Evolutionary conservation across 169 alveolate genomes (phyloP).

Genomic region (Eimeria tenella): DNA sequence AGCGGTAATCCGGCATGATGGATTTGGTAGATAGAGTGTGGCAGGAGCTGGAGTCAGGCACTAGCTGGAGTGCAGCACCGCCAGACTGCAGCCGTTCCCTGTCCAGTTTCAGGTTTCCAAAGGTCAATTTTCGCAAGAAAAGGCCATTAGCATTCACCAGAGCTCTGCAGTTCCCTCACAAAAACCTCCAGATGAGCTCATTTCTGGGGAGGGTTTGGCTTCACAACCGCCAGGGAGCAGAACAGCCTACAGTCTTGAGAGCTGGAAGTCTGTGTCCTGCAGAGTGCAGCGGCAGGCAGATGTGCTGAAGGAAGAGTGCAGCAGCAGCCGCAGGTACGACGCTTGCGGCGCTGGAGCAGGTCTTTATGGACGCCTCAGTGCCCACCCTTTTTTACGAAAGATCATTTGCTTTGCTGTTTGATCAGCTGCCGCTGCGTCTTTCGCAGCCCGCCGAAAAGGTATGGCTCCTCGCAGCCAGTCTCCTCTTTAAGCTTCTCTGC

Average conservation of each 20-base stretch:
- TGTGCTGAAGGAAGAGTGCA: constrained; percentile 53
- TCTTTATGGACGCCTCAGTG: constrained; percentile 23
- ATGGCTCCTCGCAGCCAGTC: constrained; percentile 33
- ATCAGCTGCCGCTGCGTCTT: constrained; percentile 39
- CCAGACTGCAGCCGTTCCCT: background rate
- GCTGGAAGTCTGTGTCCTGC: constrained; percentile 30
- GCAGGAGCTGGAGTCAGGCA: constrained; percentile 7
- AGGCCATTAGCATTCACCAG: background rate
- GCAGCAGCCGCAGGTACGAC: background rate
- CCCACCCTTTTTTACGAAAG: constrained; percentile 38
- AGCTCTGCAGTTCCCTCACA: background rate
- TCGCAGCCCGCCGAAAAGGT: constrained; percentile 53
- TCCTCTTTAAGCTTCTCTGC: background rate
- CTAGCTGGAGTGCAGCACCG: background rate
- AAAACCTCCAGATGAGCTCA: background rate
- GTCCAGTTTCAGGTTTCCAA: constrained; percentile 43
- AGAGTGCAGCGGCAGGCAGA: constrained; percentile 57
- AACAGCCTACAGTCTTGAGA: background rate
- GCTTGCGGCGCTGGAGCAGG: constrained; percentile 9
- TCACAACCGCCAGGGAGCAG: background rate
- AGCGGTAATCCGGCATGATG: background rate
- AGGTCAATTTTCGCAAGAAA: background rate
- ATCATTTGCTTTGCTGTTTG: constrained; percentile 15
- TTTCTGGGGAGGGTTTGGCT: background rate
- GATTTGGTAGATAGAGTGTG: constrained; percentile 29